Evolutionary conservation across 2,329 filamentous ascomycete species (phyloP), one percentile per base, ranked within the genome.

Genomic region (Ceratocystis huliohia): DNA sequence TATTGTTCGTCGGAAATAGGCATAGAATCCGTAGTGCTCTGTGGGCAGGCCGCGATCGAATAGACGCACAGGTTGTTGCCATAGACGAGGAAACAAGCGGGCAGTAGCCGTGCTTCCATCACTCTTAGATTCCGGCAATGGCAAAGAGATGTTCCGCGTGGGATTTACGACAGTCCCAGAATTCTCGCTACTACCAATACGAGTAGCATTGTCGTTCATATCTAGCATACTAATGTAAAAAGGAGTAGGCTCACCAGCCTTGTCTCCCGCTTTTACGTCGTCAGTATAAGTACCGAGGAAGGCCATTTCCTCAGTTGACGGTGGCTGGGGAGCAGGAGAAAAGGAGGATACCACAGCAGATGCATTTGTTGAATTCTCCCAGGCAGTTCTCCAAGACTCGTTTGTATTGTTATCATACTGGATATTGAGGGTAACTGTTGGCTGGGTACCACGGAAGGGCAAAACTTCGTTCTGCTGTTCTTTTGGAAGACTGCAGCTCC

Each of bases 11-110:
- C 91, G 86, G 75, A 89, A 97, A 78, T 96, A 95, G 0, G 84
- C 89, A 77, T 96, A 96, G 77, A 96, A 96, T 1, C 90, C 91
- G 75, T 95, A 96, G 76, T 96, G 91, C 74, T 97, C 93, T 0
- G 87, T 87, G 1, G 82, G 78, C 33, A 88, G 79, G 20, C 88
- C 91, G 22, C 91, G 88, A 74, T 97, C 90, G 74, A 87, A 97
- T 0, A 97, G 82, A 1, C 89, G 84, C 13, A 97, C 79, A 0
- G 91, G 93, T 72, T 97, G 94, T 68, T 87, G 84, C 0, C 80
- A 76, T 0, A 88, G 83, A 6, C 82, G 79, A 0, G 91, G 89
- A 59, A 94, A 83, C 69, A 96, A 78, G 8, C 82, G 82, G 2
- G 89, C 89, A 0, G 88, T 78, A 1, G 85, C 84, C 0, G 89